A percentile compares a stretch with the other conserved stretches of the same genome.
Evolutionary conservation across 805 yeast species (phyloP).

Genomic region (Pichia sporocuriosa): DNA sequence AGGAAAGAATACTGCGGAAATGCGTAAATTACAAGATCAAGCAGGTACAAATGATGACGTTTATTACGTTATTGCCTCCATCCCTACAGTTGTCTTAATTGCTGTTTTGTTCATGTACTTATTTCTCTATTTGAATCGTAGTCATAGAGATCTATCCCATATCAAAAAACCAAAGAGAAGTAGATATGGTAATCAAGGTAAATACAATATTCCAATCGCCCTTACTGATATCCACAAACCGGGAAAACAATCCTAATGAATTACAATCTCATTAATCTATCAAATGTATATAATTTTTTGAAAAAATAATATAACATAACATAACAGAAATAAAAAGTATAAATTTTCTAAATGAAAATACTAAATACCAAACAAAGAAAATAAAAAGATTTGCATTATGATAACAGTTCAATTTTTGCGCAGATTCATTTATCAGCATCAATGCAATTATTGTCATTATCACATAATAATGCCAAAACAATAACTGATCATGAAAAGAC

Average conservation of each 20-base stretch:
- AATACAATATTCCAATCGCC: slow-evolving; percentile 23
- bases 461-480: no score
- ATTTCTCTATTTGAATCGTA: slow-evolving; percentile 50
- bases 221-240: slow-evolving; percentile 27
- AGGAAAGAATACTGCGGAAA: slow-evolving; percentile 35
- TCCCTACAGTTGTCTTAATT: slow-evolving; percentile 60
- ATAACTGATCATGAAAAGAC: slow-evolving; percentile 7
- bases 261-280: no score
- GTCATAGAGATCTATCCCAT: slow-evolving; percentile 46
- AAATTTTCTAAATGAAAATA: no score
- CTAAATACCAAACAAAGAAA: no score
- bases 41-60: slow-evolving; percentile 38
- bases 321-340: no score
- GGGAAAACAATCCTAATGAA: slow-evolving; percentile 6
- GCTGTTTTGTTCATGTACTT: slow-evolving; percentile 58
- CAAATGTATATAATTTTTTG: no score
- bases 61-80: slow-evolving; percentile 55
- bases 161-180: slow-evolving; percentile 34
- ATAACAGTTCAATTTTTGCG: no score
- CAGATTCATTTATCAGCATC: no score
- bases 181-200: slow-evolving; percentile 29
- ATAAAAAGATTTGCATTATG: no score
- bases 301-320: not conserved
- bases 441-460: no score
- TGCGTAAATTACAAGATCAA: slow-evolving; percentile 28